phyloP scores from a whole-genome alignment of 202 grass and related monocot genomes.

The Zoysia matrella region DNA sequence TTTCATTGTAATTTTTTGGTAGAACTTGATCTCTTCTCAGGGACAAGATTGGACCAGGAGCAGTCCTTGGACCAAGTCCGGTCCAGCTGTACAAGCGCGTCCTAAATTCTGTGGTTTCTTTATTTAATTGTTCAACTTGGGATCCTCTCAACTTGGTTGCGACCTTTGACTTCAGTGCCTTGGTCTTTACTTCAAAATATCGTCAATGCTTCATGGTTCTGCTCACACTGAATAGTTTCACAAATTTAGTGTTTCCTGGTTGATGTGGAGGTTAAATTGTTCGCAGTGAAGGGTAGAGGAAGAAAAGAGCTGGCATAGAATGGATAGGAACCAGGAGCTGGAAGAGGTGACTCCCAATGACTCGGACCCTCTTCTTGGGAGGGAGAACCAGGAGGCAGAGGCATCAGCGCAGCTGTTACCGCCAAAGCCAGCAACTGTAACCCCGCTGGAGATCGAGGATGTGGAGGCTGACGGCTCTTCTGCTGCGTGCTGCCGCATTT shows the following conservation, averaged over 20 bases:
- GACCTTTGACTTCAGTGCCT: neutral
- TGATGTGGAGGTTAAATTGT: neutral
- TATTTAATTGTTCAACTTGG: slow-evolving; percentile 26
- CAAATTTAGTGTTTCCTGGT: slow-evolving; percentile 24
- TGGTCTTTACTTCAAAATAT: neutral
- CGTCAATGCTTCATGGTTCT: neutral
- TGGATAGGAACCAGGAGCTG: slow-evolving; percentile 47
- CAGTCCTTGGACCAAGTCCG: slow-evolving; percentile 2
- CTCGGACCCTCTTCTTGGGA: slow-evolving; percentile 64
- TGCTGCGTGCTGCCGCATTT: slow-evolving; percentile 75
- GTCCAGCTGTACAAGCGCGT: slow-evolving; percentile 1
- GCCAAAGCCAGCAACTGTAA: slow-evolving; percentile 37
- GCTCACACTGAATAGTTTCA: slow-evolving; percentile 24
- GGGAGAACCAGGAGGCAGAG: slow-evolving; percentile 28
- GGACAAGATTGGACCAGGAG: neutral
- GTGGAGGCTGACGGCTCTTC: slow-evolving; percentile 55
- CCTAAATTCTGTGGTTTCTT: neutral
- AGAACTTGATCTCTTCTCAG: neutral
- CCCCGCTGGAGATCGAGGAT: slow-evolving; percentile 56
- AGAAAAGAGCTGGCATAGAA: neutral
- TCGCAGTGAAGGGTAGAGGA: slow-evolving; percentile 12
- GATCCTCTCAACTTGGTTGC: slow-evolving; percentile 1
- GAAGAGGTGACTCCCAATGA: slow-evolving; percentile 48
- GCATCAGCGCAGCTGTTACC: slow-evolving; percentile 21
- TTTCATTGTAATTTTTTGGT: neutral